A percentile compares a stretch with the other conserved stretches of the same genome.
phyloP scores from a whole-genome alignment of 2,329 filamentous ascomycete genomes.

The Trichoderma simmonsii region DNA sequence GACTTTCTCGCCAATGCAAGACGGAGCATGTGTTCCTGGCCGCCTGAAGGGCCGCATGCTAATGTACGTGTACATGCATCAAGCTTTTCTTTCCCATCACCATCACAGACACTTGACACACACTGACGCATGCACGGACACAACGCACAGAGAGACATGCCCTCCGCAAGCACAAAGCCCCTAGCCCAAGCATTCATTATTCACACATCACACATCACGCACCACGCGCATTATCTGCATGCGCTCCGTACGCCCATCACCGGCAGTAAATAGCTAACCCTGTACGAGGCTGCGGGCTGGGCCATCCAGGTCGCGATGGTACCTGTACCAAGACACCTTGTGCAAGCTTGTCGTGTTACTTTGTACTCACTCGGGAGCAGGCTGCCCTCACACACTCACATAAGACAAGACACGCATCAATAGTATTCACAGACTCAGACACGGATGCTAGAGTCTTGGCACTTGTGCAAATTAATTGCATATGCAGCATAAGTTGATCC shows the following conservation, averaged over 20 bases:
- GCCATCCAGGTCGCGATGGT: neutral
- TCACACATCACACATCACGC: neutral
- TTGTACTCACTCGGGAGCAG: neutral
- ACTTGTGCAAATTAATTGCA: constrained; percentile 1
- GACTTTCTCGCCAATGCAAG: constrained; percentile 13
- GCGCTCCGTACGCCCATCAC: constrained; percentile 8
- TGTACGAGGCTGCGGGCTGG: constrained; percentile 10
- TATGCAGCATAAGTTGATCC: neutral
- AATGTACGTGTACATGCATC: neutral
- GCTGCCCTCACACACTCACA: neutral
- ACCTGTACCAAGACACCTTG: neutral
- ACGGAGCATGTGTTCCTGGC: constrained; percentile 22
- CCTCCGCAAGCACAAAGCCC: neutral
- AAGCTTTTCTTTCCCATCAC: neutral
- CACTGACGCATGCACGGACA: neutral
- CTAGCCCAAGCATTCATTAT: neutral
- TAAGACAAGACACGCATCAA: neutral
- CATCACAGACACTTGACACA: neutral
- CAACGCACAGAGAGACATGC: neutral
- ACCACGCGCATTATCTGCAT: constrained; percentile 18
- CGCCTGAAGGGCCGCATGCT: constrained; percentile 20
- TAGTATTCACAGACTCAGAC: neutral
- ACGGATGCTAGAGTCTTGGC: neutral
- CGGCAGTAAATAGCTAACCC: constrained; percentile 17
- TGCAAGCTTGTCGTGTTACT: neutral